Conservation (phyloP, 768 basidiomycete genomes). For the Russula foetens region DNA sequence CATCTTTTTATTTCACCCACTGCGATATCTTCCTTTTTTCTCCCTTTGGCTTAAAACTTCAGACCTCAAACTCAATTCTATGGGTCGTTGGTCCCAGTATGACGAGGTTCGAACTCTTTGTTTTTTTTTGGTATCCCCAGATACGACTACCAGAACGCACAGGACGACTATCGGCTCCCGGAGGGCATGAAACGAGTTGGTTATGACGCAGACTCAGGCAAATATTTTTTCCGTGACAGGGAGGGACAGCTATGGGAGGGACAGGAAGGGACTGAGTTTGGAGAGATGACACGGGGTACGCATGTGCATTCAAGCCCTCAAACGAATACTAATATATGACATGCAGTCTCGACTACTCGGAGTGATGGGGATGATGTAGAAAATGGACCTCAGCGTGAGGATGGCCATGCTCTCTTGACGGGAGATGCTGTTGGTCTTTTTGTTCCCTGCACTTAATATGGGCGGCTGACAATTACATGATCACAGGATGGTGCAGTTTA, state of each 20-base stretch:
- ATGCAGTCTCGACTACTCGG: constrained; percentile 2
- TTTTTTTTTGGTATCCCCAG: neutral
- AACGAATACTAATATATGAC: neutral
- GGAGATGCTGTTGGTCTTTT: constrained; percentile 12
- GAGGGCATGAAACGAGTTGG: constrained; percentile 56
- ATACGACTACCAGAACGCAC: neutral
- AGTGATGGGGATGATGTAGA: constrained; percentile 16
- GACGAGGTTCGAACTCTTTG: constrained; percentile 25
- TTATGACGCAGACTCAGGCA: constrained; percentile 63
- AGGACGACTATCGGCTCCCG: constrained; percentile 48
- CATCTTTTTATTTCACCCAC: too few relatives aligned
- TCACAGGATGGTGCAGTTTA: neutral
- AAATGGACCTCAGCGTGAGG: constrained; percentile 9
- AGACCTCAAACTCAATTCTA: constrained; percentile 7
- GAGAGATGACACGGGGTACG: constrained; percentile 39
- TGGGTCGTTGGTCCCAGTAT: constrained; percentile 34
- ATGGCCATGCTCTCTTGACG: constrained; percentile 7
- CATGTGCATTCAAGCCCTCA: neutral
- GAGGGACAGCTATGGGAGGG: constrained; percentile 50
- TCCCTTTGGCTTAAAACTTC: neutral
- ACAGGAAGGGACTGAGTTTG: constrained; percentile 53
- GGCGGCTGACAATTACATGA: neutral
- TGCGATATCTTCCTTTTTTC: neutral
- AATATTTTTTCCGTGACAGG: constrained; percentile 54
- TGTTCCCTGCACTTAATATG: neutral